Conservation (phyloP, 2,329 filamentous ascomycete genomes). For the Apiospora hydei region DNA sequence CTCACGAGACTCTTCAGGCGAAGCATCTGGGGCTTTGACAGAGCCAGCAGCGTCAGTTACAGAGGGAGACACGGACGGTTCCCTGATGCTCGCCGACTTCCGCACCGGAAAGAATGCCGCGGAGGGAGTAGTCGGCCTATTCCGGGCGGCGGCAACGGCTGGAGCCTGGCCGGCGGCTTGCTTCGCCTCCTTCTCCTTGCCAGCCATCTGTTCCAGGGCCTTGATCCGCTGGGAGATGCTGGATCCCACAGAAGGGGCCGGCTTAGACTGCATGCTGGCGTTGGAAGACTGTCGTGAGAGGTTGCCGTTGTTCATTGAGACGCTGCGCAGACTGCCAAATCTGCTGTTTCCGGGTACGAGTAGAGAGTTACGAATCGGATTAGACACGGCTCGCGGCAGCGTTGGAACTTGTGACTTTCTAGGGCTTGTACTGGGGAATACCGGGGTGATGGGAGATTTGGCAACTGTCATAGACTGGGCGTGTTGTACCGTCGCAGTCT, state of each 20-base stretch:
- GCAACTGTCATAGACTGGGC: conserved; percentile 81
- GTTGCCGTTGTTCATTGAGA: conserved; percentile 61
- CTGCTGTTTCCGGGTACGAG: conserved; percentile 54
- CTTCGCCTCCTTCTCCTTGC: conserved; percentile 40
- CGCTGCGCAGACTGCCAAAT: conserved; percentile 57
- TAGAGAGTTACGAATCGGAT: conserved; percentile 53
- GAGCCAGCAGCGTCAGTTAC: conserved; percentile 30
- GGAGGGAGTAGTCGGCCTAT: conserved; percentile 36
- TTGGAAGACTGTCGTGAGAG: conserved; percentile 57
- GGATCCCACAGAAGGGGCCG: conserved; percentile 67
- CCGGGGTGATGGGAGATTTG: conserved; percentile 81
- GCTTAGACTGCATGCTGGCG: conserved; percentile 61
- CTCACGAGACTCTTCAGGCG: conserved; percentile 32
- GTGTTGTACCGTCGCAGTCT: conserved; percentile 81
- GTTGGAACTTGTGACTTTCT: conserved; percentile 30
- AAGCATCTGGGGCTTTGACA: neutral
- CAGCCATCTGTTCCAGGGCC: conserved; percentile 81
- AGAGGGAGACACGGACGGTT: conserved; percentile 44
- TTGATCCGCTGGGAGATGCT: conserved; percentile 96
- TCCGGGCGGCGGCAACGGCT: neutral
- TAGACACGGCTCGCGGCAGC: conserved; percentile 58
- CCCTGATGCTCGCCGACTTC: conserved; percentile 43
- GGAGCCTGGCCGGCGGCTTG: neutral
- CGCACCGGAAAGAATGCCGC: conserved; percentile 55
- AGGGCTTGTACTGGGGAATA: conserved; percentile 53